These are phyloP conservation scores for Sporothrix mexicana DNA, from an alignment of 2,329 filamentous ascomycete species.

Conservation along the genomic window DNA sequence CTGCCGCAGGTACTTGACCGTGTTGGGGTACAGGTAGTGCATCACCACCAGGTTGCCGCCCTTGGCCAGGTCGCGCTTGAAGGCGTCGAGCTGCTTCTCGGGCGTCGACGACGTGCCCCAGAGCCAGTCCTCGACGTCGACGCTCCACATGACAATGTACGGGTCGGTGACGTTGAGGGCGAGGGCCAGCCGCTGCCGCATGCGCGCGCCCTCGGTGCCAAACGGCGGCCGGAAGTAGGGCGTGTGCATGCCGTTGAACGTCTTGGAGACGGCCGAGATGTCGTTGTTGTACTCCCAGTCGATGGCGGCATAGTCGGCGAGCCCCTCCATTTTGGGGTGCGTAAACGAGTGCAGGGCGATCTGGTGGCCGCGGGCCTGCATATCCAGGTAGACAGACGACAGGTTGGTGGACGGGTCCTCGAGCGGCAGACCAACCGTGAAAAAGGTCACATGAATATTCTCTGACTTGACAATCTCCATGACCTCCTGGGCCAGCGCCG, in stretches of 20 bases:
- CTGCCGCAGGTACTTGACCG: constrained; percentile 66
- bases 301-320: constrained; percentile 58
- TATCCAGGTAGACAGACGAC: constrained; percentile 67
- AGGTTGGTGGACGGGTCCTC: constrained; percentile 65
- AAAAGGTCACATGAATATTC: constrained; percentile 71
- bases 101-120: constrained; percentile 68
- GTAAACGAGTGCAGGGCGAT: constrained; percentile 72
- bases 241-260: constrained; percentile 46
- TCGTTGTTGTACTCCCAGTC: constrained; percentile 68
- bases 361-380: constrained; percentile 68
- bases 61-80: constrained; percentile 65
- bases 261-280: constrained; percentile 54
- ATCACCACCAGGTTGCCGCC: constrained; percentile 70
- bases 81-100: constrained; percentile 70
- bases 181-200: constrained; percentile 65
- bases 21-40: constrained; percentile 70
- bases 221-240: constrained; percentile 73
- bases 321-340: constrained; percentile 69
- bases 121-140: constrained; percentile 74
- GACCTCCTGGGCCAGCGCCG: constrained; percentile 63
- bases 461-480: constrained; percentile 66
- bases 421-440: constrained; percentile 69
- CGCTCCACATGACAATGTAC: constrained; percentile 70
- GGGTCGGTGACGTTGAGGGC: constrained; percentile 57
- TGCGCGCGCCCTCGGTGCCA: constrained; percentile 70